Base-by-base conservation (phyloP, 805 yeast genomes). In the Candida krabiensis region DNA sequence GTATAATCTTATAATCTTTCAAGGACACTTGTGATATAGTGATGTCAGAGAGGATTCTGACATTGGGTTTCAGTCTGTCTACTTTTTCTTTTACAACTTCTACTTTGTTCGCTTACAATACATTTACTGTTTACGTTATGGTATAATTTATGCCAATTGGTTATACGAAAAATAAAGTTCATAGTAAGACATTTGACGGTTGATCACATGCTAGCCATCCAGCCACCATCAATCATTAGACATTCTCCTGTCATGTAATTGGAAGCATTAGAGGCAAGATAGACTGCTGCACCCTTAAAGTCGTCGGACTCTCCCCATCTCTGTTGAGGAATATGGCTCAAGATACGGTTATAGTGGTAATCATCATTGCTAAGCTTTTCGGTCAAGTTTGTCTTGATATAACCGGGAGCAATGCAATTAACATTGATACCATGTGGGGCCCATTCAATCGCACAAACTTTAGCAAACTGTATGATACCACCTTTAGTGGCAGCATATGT, bases 151-250 rank as follows among this genome's bases (percentile, higher is more conserved):
- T n/a, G n/a, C n/a, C n/a, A n/a, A n/a, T n/a, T n/a, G n/a, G n/a
- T n/a, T n/a, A n/a, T n/a, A n/a, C n/a, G n/a, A n/a, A n/a, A n/a
- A n/a, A n/a, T n/a, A n/a, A n/a, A n/a, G n/a, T n/a, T n/a, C 17
- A 30, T 39, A 28, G 21, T 27, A 6, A 15, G 18, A 24, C 19
- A 3, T 29, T 4, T 27, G 14, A 9, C 18, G 17, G 8, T 19
- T 13, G 28, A 15, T n/a, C n/a, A n/a, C n/a, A n/a, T n/a, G n/a
- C n/a, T n/a, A 27, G 56, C 68, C 64, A 67, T 56, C 69, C 70
- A 77, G 25, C 81, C 82, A 39, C 82, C 82, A 47, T 77, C 82
- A 32, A 77, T 80, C 41, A 62, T 56, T 30, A 77, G 46, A 43
- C 69, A 70, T 36, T 75, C 71, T 28, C 83, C 83, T 40, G 70